Conservation (phyloP, 164 flowering plant genomes). For the Aristolochia fimbriata region DNA sequence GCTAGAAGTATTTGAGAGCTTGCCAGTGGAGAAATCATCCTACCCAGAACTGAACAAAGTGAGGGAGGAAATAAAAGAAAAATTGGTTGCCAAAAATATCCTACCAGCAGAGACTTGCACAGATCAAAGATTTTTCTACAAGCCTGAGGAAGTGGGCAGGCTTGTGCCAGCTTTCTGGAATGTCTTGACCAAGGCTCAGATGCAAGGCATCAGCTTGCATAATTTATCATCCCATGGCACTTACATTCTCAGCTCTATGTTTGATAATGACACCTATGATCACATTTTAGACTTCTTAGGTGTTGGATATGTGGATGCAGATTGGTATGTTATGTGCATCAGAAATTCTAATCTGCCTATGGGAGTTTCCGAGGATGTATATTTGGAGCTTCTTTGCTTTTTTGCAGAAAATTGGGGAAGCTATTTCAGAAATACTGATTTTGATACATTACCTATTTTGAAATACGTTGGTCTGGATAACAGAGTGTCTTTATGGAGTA, state of each 20-base stretch:
- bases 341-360: slow-evolving; percentile 7
- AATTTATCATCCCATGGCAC: slow-evolving; percentile 19
- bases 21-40: slow-evolving; percentile 13
- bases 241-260: slow-evolving; percentile 7
- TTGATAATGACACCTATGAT: slow-evolving; percentile 3
- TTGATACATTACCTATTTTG: slow-evolving; percentile 8
- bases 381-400: slow-evolving; percentile 18
- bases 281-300: slow-evolving; percentile 12
- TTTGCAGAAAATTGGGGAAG: slow-evolving; percentile 9
- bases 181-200: slow-evolving; percentile 18
- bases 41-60: slow-evolving; percentile 8
- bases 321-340: slow-evolving; percentile 13
- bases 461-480: slow-evolving; percentile 9
- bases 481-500: slow-evolving; percentile 2
- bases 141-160: slow-evolving; percentile 19
- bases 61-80: slow-evolving; percentile 12
- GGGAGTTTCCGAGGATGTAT: slow-evolving; percentile 11
- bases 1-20: slow-evolving; percentile 8
- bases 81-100: slow-evolving; percentile 8
- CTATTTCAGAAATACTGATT: background rate
- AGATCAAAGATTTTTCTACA: slow-evolving; percentile 14
- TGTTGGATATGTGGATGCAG: slow-evolving; percentile 2
- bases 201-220: slow-evolving; percentile 19
- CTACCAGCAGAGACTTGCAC: slow-evolving; percentile 17
- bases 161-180: slow-evolving; percentile 16